Evolutionary conservation across 768 basidiomycete genomes (phyloP).

Genomic region (Tulasnella sp.): DNA sequence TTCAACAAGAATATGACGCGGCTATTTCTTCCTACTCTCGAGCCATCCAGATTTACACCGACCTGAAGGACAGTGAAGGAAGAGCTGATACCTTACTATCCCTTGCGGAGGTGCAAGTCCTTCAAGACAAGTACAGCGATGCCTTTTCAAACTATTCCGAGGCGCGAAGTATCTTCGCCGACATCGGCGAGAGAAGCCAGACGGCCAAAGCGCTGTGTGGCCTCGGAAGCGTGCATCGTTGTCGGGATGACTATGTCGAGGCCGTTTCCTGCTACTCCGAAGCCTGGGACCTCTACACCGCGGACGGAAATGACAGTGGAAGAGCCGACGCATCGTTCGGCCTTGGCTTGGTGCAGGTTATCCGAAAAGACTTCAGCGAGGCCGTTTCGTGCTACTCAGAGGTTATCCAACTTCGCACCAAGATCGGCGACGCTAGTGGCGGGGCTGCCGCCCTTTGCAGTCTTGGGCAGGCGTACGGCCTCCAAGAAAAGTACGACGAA

Average conservation of each 20-base stretch:
- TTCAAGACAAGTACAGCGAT: neutral
- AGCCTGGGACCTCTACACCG: neutral
- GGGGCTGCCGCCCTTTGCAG: neutral
- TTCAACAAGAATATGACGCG: neutral
- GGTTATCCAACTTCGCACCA: neutral
- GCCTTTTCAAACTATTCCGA: neutral
- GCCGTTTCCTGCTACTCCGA: neutral
- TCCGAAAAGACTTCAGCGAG: neutral
- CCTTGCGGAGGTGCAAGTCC: neutral
- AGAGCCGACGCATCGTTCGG: neutral
- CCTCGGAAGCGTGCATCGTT: neutral
- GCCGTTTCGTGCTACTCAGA: neutral
- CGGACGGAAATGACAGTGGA: neutral
- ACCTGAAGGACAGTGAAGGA: neutral
- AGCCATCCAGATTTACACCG: neutral
- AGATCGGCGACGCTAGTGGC: neutral
- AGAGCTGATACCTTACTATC: neutral
- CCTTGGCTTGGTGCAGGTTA: neutral
- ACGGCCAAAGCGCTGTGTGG: neutral
- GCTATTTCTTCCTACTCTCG: neutral
- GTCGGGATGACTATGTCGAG: neutral
- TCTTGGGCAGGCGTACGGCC: neutral
- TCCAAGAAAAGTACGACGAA: neutral
- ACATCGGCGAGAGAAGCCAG: neutral
- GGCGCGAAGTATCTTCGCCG: neutral